Conservation (phyloP, 441 rosid species). For the Gossypium aridum region DNA sequence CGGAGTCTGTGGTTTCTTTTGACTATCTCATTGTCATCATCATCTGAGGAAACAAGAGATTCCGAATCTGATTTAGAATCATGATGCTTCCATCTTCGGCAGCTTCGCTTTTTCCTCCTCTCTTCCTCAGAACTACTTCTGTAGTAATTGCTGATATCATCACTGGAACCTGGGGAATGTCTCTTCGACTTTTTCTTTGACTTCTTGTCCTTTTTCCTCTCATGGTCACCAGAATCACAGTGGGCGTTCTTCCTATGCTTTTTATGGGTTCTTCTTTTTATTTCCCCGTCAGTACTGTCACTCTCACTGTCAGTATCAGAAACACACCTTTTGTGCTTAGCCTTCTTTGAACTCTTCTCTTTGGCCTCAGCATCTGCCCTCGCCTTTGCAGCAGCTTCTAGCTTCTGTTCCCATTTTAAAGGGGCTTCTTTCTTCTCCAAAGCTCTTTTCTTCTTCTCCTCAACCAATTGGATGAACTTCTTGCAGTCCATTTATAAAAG, state of each 20-base stretch:
- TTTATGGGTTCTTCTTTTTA: slow-evolving; percentile 45
- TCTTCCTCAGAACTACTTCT: slow-evolving; percentile 45
- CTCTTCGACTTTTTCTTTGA: slow-evolving; percentile 43
- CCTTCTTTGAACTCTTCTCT: slow-evolving; percentile 42
- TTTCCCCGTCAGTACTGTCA: slow-evolving; percentile 30
- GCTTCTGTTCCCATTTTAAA: slow-evolving; percentile 91
- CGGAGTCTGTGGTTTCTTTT: slow-evolving; percentile 30
- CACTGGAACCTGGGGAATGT: slow-evolving; percentile 30
- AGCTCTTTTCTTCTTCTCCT: slow-evolving; percentile 82
- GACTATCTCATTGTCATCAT: slow-evolving; percentile 25
- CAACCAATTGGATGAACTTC: slow-evolving; percentile 90
- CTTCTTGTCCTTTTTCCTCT: slow-evolving; percentile 46
- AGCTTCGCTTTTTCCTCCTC: slow-evolving; percentile 40
- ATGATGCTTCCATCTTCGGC: slow-evolving; percentile 33
- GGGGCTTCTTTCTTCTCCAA: slow-evolving; percentile 85
- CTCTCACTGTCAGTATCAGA: slow-evolving; percentile 52
- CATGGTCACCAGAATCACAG: slow-evolving; percentile 49
- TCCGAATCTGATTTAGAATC: slow-evolving; percentile 31
- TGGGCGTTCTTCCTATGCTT: slow-evolving; percentile 49
- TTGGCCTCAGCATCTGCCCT: slow-evolving; percentile 59
- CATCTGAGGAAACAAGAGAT: slow-evolving; percentile 27
- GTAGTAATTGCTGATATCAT: slow-evolving; percentile 34
- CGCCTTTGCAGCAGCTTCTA: slow-evolving; percentile 82
- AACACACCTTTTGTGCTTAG: slow-evolving; percentile 41
- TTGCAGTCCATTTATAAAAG: slow-evolving; percentile 77